These are phyloP conservation scores for Ascochyta lentis DNA, from an alignment of 2,329 filamentous ascomycete species.

Conservation along the genomic window DNA sequence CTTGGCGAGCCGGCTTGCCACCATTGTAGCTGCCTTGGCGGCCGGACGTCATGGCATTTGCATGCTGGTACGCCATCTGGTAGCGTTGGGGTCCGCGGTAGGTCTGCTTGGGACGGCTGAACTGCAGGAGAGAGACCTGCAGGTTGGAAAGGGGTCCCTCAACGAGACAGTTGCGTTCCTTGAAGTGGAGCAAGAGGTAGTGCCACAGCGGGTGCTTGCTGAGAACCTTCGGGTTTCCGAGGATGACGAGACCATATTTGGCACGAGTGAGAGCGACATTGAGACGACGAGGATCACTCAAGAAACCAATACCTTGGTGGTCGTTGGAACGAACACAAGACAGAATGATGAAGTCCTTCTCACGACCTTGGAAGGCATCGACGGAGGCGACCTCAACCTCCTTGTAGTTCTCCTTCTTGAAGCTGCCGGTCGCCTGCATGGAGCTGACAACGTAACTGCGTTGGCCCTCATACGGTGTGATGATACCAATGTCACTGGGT, in stretches of 20 bases:
- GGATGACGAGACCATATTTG: slow-evolving; percentile 94
- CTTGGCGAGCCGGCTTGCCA: slow-evolving; percentile 56
- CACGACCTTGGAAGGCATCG: slow-evolving; percentile 97
- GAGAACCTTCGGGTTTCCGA: slow-evolving; percentile 96
- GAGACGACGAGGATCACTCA: slow-evolving; percentile 95
- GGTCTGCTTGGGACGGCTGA: slow-evolving; percentile 89
- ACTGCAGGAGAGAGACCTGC: slow-evolving; percentile 94
- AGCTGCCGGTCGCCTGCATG: slow-evolving; percentile 98
- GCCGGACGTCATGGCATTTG: slow-evolving; percentile 63
- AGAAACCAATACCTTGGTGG: slow-evolving; percentile 97
- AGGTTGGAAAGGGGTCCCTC: slow-evolving; percentile 94
- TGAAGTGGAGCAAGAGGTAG: slow-evolving; percentile 92
- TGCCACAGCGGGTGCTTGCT: slow-evolving; percentile 99
- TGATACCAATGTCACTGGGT: slow-evolving; percentile 91
- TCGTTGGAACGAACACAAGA: slow-evolving; percentile 99
- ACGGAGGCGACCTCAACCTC: slow-evolving; percentile 98
- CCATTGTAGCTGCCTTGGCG: slow-evolving; percentile 52
- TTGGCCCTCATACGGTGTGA: slow-evolving; percentile 98
- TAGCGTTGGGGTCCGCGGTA: slow-evolving; percentile 89
- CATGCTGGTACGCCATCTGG: slow-evolving; percentile 77
- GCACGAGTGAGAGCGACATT: slow-evolving; percentile 97
- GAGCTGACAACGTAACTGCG: slow-evolving; percentile 97
- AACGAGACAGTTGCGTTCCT: slow-evolving; percentile 93
- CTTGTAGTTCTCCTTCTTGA: slow-evolving; percentile 98
- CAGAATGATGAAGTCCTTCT: slow-evolving; percentile 98